A percentile compares a stretch with the other conserved stretches of the same genome.
phyloP scores from a whole-genome alignment of 2,329 filamentous ascomycete genomes.

The Didymella exigua region DNA sequence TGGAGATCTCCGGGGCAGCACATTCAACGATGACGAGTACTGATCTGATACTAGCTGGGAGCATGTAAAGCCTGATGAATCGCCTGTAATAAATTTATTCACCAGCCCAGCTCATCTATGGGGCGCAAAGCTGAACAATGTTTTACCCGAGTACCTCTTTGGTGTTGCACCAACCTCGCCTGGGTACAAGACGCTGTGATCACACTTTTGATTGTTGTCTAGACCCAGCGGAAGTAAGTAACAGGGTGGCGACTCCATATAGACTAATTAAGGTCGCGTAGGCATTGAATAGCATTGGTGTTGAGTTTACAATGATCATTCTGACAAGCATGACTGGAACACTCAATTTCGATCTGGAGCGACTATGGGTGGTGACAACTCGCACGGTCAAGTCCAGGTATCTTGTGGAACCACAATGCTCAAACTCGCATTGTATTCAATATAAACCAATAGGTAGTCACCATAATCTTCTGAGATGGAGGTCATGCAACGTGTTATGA shows the following conservation, averaged over 20 bases:
- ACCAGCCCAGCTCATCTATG: constrained; percentile 54
- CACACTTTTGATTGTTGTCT: constrained; percentile 4
- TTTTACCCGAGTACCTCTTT: constrained; percentile 39
- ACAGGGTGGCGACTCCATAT: not conserved
- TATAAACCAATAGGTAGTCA: not conserved
- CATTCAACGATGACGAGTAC: constrained; percentile 48
- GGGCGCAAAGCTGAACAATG: constrained; percentile 54
- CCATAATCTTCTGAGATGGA: not conserved
- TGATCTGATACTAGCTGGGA: constrained; percentile 54
- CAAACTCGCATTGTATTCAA: not conserved
- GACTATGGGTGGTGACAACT: not conserved
- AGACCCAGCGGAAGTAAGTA: not conserved
- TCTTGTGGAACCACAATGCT: not conserved
- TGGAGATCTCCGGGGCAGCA: constrained; percentile 50
- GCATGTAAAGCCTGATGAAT: constrained; percentile 49
- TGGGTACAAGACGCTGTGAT: constrained; percentile 14
- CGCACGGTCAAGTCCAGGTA: not conserved
- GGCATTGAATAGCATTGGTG: not conserved
- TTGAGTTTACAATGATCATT: not conserved
- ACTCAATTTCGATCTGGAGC: not conserved
- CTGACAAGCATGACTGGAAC: not conserved
- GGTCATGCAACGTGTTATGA: not conserved
- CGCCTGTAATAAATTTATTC: constrained; percentile 51
- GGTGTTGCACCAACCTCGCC: constrained; percentile 18
- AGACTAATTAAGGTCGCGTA: constrained; percentile 6